These are phyloP conservation scores for Pecoramyces ruminantium DNA, from an alignment of 192 early-diverging fungal genomes.

Conservation along the genomic window DNA sequence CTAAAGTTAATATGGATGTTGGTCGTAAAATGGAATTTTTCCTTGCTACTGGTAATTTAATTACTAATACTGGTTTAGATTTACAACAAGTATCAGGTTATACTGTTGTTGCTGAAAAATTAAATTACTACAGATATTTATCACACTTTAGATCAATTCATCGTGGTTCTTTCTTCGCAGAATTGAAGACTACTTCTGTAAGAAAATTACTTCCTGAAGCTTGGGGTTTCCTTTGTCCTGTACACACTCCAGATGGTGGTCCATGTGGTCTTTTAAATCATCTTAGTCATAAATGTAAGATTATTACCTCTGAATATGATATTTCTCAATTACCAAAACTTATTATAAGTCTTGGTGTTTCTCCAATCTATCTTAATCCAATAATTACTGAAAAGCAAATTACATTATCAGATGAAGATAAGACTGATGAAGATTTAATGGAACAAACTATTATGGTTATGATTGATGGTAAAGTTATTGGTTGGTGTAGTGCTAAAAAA, in stretches of 20 bases:
- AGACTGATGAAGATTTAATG: neutral
- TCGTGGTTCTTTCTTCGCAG: slow-evolving; percentile 95
- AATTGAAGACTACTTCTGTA: slow-evolving; percentile 94
- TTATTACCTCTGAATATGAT: neutral
- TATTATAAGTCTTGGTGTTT: neutral
- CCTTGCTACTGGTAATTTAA: slow-evolving; percentile 90
- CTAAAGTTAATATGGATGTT: slow-evolving; percentile 45
- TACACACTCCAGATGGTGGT: slow-evolving; percentile 93
- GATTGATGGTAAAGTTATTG: slow-evolving; percentile 82
- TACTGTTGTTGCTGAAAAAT: slow-evolving; percentile 92
- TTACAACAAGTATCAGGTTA: slow-evolving; percentile 92
- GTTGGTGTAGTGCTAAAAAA: slow-evolving; percentile 54
- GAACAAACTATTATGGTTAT: slow-evolving; percentile 40
- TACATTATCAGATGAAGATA: neutral
- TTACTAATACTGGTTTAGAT: slow-evolving; percentile 79
- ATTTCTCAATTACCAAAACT: neutral
- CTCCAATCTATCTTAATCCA: neutral
- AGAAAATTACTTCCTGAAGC: slow-evolving; percentile 92
- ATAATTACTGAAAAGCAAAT: neutral
- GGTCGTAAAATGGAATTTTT: slow-evolving; percentile 83
- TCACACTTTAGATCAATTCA: slow-evolving; percentile 97
- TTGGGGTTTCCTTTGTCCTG: slow-evolving; percentile 98
- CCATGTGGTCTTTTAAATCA: slow-evolving; percentile 98
- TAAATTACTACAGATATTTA: slow-evolving; percentile 91
- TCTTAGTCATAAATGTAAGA: slow-evolving; percentile 1